Evolutionary conservation across 2,329 filamentous ascomycete genomes (phyloP).

Genomic region (Trichoderma sp.): DNA sequence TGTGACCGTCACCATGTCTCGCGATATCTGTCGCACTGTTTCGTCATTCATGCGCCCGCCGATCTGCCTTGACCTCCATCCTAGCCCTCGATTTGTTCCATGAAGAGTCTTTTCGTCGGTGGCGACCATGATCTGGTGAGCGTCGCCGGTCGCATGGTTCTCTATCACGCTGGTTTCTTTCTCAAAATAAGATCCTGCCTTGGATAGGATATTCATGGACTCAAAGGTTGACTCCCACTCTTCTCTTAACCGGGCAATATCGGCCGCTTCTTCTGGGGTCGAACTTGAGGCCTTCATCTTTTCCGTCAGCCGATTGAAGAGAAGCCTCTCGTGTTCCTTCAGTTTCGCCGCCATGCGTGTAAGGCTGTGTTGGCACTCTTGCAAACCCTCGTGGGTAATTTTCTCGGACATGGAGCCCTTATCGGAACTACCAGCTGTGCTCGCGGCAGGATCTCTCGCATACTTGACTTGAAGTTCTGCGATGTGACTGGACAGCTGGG

Average conservation of each 20-base stretch:
- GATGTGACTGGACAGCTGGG: constrained; percentile 23
- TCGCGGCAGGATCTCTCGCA: neutral
- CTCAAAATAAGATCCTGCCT: constrained; percentile 17
- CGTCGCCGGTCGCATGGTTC: constrained; percentile 24
- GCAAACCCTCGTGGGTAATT: neutral
- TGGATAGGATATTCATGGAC: constrained; percentile 19
- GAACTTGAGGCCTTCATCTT: neutral
- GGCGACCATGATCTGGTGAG: constrained; percentile 23
- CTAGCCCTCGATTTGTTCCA: constrained; percentile 23
- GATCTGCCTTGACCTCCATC: constrained; percentile 21
- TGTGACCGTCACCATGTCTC: constrained; percentile 8
- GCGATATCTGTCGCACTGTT: constrained; percentile 23
- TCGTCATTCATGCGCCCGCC: constrained; percentile 22
- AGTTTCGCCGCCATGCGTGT: neutral
- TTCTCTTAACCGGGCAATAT: constrained; percentile 13
- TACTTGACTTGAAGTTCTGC: neutral
- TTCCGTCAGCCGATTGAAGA: neutral
- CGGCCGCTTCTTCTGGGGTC: neutral
- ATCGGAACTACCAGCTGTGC: neutral
- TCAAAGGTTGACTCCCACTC: constrained; percentile 21
- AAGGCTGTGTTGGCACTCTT: neutral
- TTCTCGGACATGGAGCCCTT: neutral
- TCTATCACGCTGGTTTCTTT: constrained; percentile 23
- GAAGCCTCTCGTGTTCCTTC: neutral
- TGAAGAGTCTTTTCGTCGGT: constrained; percentile 23